Conservation (phyloP, 1,284 basidiomycete genomes). For the Porogramme epimiltina region DNA sequence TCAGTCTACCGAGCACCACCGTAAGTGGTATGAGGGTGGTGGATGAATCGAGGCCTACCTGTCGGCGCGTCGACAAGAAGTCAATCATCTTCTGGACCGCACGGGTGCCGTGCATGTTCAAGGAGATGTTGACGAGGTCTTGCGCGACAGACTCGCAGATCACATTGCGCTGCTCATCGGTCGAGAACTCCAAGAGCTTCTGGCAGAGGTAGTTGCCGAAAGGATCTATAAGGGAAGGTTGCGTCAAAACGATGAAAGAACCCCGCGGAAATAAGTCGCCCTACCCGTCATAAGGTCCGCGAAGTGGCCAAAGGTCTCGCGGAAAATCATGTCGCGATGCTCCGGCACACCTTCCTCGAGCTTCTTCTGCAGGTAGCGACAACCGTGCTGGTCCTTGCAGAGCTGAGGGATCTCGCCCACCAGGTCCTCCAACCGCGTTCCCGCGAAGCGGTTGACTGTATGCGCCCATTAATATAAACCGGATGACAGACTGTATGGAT, state of each 20-base stretch:
- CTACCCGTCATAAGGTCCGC: conserved; percentile 96
- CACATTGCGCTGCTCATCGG: conserved; percentile 95
- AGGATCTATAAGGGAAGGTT: conserved; percentile 73
- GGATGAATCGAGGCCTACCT: conserved; percentile 59
- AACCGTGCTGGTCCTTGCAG: conserved; percentile 99
- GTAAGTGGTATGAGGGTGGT: conserved; percentile 38
- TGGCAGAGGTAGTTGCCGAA: conserved; percentile 99
- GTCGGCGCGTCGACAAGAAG: conserved; percentile 93
- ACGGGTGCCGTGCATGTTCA: conserved; percentile 99
- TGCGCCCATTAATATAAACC: conserved; percentile 5
- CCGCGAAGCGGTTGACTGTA: conserved; percentile 91
- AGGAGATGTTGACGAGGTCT: conserved; percentile 96
- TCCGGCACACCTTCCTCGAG: conserved; percentile 94
- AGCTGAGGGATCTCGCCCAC: conserved; percentile 91
- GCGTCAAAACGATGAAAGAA: not conserved
- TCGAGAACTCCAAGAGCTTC: conserved; percentile 96
- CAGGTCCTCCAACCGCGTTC: conserved; percentile 93
- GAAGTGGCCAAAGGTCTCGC: conserved; percentile 97
- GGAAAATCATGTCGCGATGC: conserved; percentile 99
- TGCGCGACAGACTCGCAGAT: conserved; percentile 98
- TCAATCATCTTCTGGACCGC: conserved; percentile 99
- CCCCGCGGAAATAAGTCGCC: conserved; percentile 18
- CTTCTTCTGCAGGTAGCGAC: conserved; percentile 98
- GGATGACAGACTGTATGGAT: not conserved
- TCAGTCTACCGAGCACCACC: conserved; percentile 60